Evolutionary conservation across 768 basidiomycete genomes (phyloP).

Genomic region (Suillus clintonianus): DNA sequence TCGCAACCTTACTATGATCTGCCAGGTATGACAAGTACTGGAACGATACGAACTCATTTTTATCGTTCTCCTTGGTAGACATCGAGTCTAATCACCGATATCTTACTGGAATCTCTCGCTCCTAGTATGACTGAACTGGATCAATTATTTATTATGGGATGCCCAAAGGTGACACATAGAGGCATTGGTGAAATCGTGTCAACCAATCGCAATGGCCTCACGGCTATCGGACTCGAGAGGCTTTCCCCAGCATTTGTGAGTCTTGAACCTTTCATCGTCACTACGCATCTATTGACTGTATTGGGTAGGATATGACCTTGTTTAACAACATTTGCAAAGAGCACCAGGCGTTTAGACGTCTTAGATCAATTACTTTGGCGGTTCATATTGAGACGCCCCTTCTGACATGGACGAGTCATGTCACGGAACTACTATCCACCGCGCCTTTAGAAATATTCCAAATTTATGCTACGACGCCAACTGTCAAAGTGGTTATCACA

Average conservation of each 20-base stretch:
- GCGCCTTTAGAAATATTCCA: slow-evolving; percentile 63
- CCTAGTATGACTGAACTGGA: slow-evolving; percentile 52
- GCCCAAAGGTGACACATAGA: slow-evolving; percentile 63
- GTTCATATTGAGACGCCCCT: slow-evolving; percentile 39
- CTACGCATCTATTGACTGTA: slow-evolving; percentile 4
- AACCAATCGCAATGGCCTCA: slow-evolving; percentile 46
- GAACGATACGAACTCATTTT: neutral
- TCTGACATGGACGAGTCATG: slow-evolving; percentile 46
- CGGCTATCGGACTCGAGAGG: slow-evolving; percentile 60
- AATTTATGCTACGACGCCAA: slow-evolving; percentile 54
- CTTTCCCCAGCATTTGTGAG: slow-evolving; percentile 62
- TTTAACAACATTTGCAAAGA: slow-evolving; percentile 44
- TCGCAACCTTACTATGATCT: slow-evolving; percentile 63
- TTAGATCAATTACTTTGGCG: slow-evolving; percentile 62
- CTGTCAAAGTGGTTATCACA: slow-evolving; percentile 39
- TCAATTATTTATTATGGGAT: slow-evolving; percentile 64
- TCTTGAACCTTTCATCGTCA: slow-evolving; percentile 5
- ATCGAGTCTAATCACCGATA: slow-evolving; percentile 61
- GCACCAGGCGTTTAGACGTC: slow-evolving; percentile 38
- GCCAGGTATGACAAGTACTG: slow-evolving; percentile 50
- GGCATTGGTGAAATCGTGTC: slow-evolving; percentile 57
- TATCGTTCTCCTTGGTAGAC: slow-evolving; percentile 37
- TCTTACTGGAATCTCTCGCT: slow-evolving; percentile 50
- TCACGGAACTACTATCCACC: slow-evolving; percentile 42
- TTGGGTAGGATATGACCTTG: slow-evolving; percentile 50